These are phyloP conservation scores for Colletotrichum chrysophilum DNA, from an alignment of 2,329 filamentous ascomycete species.

Conservation along the genomic window DNA sequence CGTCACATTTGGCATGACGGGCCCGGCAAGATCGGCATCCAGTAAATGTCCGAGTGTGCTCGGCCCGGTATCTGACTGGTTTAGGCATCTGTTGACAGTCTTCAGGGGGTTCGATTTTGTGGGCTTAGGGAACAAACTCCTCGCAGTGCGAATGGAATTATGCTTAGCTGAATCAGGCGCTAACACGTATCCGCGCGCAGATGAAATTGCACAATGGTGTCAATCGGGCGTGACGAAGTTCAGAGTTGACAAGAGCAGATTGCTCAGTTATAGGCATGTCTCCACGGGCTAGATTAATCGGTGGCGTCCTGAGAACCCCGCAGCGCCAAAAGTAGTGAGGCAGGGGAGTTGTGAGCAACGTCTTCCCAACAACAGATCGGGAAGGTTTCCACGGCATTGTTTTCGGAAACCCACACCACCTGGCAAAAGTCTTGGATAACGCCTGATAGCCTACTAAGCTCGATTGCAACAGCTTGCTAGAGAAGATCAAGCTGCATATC, in stretches of 20 bases:
- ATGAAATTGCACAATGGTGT: neutral
- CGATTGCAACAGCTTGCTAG: neutral
- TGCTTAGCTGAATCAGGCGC: neutral
- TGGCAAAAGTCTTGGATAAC: neutral
- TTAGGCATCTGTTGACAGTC: neutral
- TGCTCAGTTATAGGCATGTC: neutral
- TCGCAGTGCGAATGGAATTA: neutral
- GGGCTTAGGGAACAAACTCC: neutral
- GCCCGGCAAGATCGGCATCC: slow-evolving; percentile 38
- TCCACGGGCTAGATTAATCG: neutral
- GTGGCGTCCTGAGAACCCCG: neutral
- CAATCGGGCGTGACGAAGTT: neutral
- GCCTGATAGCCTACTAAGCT: neutral
- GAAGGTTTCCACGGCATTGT: neutral
- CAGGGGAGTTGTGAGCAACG: neutral
- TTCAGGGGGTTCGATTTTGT: neutral
- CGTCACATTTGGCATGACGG: slow-evolving; percentile 51
- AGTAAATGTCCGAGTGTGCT: slow-evolving; percentile 30
- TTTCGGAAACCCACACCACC: neutral
- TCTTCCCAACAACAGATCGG: neutral
- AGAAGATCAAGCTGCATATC: neutral
- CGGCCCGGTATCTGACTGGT: neutral
- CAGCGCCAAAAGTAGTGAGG: neutral
- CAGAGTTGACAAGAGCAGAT: neutral
- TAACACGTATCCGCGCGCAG: neutral